Base-by-base conservation (phyloP, 768 basidiomycete genomes). In the Russula dissimulans region DNA sequence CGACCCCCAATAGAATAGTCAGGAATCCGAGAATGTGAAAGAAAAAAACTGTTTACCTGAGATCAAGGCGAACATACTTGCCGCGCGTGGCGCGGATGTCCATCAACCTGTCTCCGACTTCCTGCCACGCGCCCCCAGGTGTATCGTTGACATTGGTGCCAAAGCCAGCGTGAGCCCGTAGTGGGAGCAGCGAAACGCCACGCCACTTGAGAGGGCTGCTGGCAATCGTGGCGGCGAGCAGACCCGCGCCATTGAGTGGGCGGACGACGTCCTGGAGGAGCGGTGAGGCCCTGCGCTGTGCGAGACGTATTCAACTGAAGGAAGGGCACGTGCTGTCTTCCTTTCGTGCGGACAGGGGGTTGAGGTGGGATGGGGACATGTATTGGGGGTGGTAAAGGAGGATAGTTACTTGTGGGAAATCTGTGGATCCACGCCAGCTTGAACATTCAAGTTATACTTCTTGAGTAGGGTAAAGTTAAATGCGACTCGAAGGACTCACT, bases 101-200 rank as follows among this genome's bases (percentile, higher is more conserved):
- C 29, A 63, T 55, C 9, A 70, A 34, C 29, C 76, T 64, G 29
- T 68, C 62, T 31, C 54, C 62, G 12, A 67, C 64, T 10, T 67
- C 62, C 53, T 69, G 72, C 75, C 74, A 75, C 7, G 46, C 18
- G 14, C 64, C 67, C 22, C 64, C 58, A 18, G 6, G 31, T 14
- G 32, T 11, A 29, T 12, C 7, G 46, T 29, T n/a, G 7, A 36
- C 7, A 12, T 29, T 8, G 12, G 38, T 17, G 11, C 29, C 22
- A 14, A 22, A 1, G 36, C 50, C 22, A 26, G 17, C 22, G 17
- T 31, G 3, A 12, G 31, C 61, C 46, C 67, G 66, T 48, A 71
- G 67, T 2, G 84, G 84, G 44, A 84, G 54, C 9, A 80, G 73
- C 5, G 80, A 68, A 6, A 86, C 64, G 14, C 85, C 85, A 31